Evolutionary conservation across 345 rosid species (phyloP).

Genomic region (Litchi chinensis): DNA sequence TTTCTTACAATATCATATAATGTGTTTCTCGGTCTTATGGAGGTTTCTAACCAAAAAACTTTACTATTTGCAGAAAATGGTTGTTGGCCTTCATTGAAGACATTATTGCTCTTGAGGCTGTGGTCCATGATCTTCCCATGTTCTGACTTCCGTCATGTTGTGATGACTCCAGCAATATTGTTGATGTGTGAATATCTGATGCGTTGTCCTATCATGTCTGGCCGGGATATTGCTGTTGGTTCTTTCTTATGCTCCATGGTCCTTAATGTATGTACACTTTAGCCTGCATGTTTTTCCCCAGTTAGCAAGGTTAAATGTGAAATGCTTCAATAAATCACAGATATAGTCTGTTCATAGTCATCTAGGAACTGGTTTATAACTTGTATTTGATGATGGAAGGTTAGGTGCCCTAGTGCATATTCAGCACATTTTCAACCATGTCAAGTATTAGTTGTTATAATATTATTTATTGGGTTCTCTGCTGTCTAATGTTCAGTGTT

Average conservation of each 20-base stretch:
- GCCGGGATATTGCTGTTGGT: conserved; percentile 83
- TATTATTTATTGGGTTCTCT: background rate
- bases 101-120: conserved; percentile 77
- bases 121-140: conserved; percentile 96
- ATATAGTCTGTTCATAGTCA: background rate
- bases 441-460: background rate
- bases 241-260: conserved; percentile 86
- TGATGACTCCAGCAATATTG: conserved; percentile 82
- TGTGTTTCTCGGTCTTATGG: conserved; percentile 6
- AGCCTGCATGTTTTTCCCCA: conserved; percentile 6
- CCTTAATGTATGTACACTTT: conserved; percentile 57
- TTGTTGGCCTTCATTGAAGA: conserved; percentile 92
- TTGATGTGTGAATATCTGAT: conserved; percentile 94
- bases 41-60: background rate
- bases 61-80: conserved; percentile 56
- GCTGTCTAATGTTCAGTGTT: background rate
- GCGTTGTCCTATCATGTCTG: conserved; percentile 80
- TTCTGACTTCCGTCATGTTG: conserved; percentile 92
- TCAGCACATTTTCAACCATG: background rate
- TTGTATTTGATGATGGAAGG: conserved; percentile 3
- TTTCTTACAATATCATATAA: background rate
- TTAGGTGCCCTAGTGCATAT: conserved; percentile 7
- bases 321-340: background rate
- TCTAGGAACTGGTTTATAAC: conserved; percentile 1
- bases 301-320: background rate